These are phyloP conservation scores for Rhodotorula sp. DNA, from an alignment of 1,284 basidiomycete species.

Conservation along the genomic window DNA sequence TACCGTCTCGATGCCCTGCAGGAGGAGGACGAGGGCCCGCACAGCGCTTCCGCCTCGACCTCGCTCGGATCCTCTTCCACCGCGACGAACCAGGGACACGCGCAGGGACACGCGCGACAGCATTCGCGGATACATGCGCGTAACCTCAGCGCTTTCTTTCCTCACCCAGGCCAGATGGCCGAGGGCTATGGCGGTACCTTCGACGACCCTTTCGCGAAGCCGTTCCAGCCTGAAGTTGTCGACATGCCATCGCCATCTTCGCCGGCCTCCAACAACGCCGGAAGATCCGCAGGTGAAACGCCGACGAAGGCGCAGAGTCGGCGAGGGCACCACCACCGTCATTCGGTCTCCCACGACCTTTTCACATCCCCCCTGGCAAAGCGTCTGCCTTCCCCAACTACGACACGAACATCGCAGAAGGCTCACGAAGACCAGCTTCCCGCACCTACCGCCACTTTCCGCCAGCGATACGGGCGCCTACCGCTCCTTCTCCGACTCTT, in stretches of 20 bases:
- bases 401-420: neutral
- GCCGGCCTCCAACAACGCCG: neutral
- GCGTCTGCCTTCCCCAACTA: neutral
- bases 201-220: slow-evolving; percentile 49
- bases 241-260: neutral
- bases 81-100: slow-evolving; percentile 42
- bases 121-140: slow-evolving; percentile 80
- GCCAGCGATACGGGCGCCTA: slow-evolving; percentile 37
- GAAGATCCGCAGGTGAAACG: neutral
- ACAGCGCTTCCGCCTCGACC: neutral
- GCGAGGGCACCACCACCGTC: slow-evolving; percentile 62
- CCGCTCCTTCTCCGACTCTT: slow-evolving; percentile 42
- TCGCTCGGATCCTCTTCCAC: neutral
- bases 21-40: slow-evolving; percentile 9
- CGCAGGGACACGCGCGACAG: slow-evolving; percentile 52
- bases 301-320: slow-evolving; percentile 5
- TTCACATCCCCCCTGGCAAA: slow-evolving; percentile 63
- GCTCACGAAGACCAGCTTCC: slow-evolving; percentile 14
- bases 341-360: slow-evolving; percentile 89
- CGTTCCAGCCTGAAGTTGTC: neutral
- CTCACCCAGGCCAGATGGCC: slow-evolving; percentile 64
- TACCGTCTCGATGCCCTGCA: neutral
- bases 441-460: slow-evolving; percentile 28
- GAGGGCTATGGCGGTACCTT: slow-evolving; percentile 66
- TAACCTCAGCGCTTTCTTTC: slow-evolving; percentile 87